A percentile compares a stretch with the other conserved stretches of the same genome.
Evolutionary conservation across 2,329 filamentous ascomycete species (phyloP).

Genomic region (Fusarium concolor): DNA sequence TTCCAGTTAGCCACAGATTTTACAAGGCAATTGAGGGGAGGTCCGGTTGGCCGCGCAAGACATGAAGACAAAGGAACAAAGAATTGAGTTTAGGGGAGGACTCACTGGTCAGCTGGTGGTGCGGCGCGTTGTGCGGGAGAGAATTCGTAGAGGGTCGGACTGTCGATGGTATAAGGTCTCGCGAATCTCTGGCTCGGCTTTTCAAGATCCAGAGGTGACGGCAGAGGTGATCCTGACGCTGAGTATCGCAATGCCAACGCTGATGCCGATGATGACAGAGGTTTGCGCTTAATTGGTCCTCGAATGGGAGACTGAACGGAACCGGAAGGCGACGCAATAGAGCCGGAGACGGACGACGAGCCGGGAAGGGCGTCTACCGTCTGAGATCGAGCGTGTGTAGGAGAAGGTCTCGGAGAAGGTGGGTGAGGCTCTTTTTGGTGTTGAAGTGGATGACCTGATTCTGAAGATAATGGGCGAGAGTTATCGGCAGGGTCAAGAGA

Average conservation of each 20-base stretch:
- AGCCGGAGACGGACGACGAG: conserved; percentile 37
- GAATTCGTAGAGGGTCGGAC: conserved; percentile 72
- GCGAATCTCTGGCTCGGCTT: conserved; percentile 65
- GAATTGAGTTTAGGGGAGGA: conserved; percentile 11
- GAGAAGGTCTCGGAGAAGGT: conserved; percentile 30
- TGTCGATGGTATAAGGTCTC: conserved; percentile 68
- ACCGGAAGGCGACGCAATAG: conserved; percentile 19
- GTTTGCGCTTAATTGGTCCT: conserved; percentile 68
- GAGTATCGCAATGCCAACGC: conserved; percentile 43
- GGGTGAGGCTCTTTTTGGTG: conserved; percentile 21
- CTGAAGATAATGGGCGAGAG: conserved; percentile 36
- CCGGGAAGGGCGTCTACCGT: conserved; percentile 40
- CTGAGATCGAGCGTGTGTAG: conserved; percentile 43
- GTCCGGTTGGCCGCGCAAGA: conserved; percentile 10
- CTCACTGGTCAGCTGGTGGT: conserved; percentile 45
- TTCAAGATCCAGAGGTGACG: conserved; percentile 55
- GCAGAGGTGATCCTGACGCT: conserved; percentile 43
- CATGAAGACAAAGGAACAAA: conserved; percentile 21
- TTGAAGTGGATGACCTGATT: conserved; percentile 32
- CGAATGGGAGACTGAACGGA: conserved; percentile 37
- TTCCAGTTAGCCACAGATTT: conserved; percentile 47
- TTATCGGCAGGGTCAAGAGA: conserved; percentile 33
- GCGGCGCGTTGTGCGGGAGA: conserved; percentile 48
- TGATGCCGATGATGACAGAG: conserved; percentile 63
- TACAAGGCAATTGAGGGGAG: conserved; percentile 8